Conservation (phyloP, 495 filamentous ascomycete genomes). For the Aspergillus coremiiformis region DNA sequence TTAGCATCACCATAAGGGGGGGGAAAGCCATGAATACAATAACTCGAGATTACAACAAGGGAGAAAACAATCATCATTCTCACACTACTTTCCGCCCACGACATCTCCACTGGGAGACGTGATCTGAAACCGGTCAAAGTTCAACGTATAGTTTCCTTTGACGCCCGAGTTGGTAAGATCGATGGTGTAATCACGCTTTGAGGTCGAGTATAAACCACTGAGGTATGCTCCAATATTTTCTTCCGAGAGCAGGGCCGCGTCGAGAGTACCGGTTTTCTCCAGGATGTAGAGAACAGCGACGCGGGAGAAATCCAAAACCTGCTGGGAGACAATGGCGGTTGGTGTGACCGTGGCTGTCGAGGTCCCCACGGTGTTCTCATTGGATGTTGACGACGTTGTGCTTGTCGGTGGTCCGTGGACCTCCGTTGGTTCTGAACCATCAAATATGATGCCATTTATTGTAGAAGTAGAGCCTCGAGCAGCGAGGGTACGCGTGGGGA, state of each 20-base stretch:
- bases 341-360: constrained; percentile 7
- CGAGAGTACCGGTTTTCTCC: constrained; percentile 37
- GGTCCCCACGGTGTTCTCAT: background rate
- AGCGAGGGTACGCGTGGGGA: constrained; percentile 19
- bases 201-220: constrained; percentile 15
- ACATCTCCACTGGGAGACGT: constrained; percentile 34
- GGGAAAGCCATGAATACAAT: too few relatives aligned
- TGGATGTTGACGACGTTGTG: background rate
- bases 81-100: constrained; percentile 32
- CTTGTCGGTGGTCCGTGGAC: background rate
- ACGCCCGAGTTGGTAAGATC: constrained; percentile 16
- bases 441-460: constrained; percentile 40
- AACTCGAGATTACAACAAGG: background rate
- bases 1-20: background rate
- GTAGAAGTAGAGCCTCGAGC: constrained; percentile 31
- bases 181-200: constrained; percentile 7
- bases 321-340: constrained; percentile 9
- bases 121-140: constrained; percentile 40
- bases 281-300: constrained; percentile 45
- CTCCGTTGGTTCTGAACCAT: constrained; percentile 9
- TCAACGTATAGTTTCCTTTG: constrained; percentile 29
- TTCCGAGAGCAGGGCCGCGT: constrained; percentile 27
- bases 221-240: constrained; percentile 33
- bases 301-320: constrained; percentile 41
- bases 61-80: constrained; percentile 5